Evolutionary conservation across 257 asterid species (phyloP).

Genomic region (Verbascum thapsus): DNA sequence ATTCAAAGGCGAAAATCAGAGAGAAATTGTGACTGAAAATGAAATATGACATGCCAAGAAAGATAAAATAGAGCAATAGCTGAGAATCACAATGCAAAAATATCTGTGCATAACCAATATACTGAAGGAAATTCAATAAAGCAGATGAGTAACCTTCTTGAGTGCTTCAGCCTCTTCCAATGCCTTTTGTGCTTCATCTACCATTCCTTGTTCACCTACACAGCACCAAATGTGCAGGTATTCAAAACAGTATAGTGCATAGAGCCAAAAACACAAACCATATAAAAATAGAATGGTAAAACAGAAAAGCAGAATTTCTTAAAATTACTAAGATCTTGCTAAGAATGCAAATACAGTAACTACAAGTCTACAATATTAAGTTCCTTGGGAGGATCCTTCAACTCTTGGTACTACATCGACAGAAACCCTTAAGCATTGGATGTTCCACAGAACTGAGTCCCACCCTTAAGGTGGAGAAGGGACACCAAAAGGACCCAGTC

Average conservation of each 20-base stretch:
- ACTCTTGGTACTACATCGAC: neutral
- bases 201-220: conserved; percentile 85
- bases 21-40: conserved; percentile 4
- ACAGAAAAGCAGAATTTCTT: neutral
- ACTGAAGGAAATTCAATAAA: conserved; percentile 26
- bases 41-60: neutral
- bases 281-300: neutral
- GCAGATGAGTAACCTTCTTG: conserved; percentile 55
- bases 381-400: neutral
- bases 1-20: neutral
- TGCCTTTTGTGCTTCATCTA: conserved; percentile 88
- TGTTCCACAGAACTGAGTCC: neutral
- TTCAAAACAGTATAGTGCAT: neutral
- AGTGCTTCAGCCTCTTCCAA: conserved; percentile 94
- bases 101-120: conserved; percentile 12
- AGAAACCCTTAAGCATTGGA: conserved; percentile 5
- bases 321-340: neutral
- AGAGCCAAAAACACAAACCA: neutral
- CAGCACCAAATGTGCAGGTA: conserved; percentile 26
- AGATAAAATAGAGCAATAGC: neutral
- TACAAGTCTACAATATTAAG: neutral
- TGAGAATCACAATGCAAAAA: conserved; percentile 3
- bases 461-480: neutral
- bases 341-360: neutral
- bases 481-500: neutral